Base-by-base conservation (phyloP, 331 rosid genomes). In the Pyrus hybrid region DNA sequence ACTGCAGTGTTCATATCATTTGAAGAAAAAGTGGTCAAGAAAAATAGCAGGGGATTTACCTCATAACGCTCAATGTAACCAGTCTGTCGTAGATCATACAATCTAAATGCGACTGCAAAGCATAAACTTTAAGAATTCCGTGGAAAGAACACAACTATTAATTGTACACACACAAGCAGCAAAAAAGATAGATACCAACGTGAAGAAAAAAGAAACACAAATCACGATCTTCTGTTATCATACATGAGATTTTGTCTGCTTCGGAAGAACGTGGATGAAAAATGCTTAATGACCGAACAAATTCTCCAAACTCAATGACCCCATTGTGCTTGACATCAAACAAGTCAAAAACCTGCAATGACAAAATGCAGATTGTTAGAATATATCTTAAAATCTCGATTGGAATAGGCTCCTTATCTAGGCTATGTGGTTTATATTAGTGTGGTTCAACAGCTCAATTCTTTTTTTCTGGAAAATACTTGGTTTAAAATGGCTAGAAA, bases 261-360 rank as follows among this genome's bases (percentile, higher is more conserved):
- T 68, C 45, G 12, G 94, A 67, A 75, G 98, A 76, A 63, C 77
- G 70, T 43, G 98, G 96, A 72, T 90, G 98, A 75, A 88, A 93
- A 70, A 93, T 66, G 73, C 90, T 87, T 25, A 93, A 73, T 17
- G 95, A 75, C 23, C 87, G 83, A 72, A 93, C 95, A 33, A 93
- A 93, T 33, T 93, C 95, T 18, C 81, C 96, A 41, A 90, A 93
- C 32, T 76, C 93, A 65, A 93, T 91, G 10, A 82, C 84, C 72
- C 96, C 93, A 22, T 89, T 82, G 10, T 3, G 79, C 88, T 93
- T 89, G 25, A 79, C n/a, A 80, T 90, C 96, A 83, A 93, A 93
- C 82, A 90, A 74, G 68, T 86, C 89, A 70, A 93, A 93, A 17
- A 93, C 86, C 96, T 93, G 88, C 80, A 71, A 66, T 29, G 63